Base-by-base conservation (phyloP, 352 stramenopile species). In the Phytophthora capsici region DNA sequence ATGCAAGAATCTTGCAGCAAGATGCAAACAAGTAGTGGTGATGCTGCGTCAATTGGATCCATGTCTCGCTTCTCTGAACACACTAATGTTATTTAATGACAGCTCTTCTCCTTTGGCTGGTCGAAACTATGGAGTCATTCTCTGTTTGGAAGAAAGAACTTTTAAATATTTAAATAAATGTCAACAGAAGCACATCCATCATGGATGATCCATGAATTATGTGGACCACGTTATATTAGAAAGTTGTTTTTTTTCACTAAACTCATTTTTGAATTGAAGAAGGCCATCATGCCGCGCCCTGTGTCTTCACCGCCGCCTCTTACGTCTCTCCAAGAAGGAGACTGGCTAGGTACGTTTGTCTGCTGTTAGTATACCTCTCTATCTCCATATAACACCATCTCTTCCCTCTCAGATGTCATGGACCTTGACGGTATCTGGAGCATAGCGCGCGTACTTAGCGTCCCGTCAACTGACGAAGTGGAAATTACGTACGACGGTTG, bases 401-500 rank as follows among this genome's bases (percentile, higher is more conserved):
- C 20, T 30, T 38, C 13, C 10, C 16, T 19, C 25, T 6, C 34
- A 88, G 80, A 88, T 48, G 77, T 86, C 1, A 66, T 86, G 70
- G 80, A 88, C 52, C 54, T 51, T 34, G 75, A 81, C 46, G 80
- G 77, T 25, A 71, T 81, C 36, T 88, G 80, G 80, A 88, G 84
- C 40, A 77, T 85, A n/a, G 77, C 77, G 30, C 72, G 72, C 23
- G 70, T 88, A 16, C 52, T 84, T 20, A 49, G 37, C n/a, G 32
- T 76, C 19, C 48, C 43, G 23, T 66, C 70, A 1, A 8, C 41
- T 14, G 54, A 37, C 8, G 54, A 64, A 48, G 57, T 88, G n/a
- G 73, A 83, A 38, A 71, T 90, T 26, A 72, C 62, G 17, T 91
- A 91, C 64, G 82, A 91, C 20, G 82, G 80, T 3, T 91, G 82